These are phyloP conservation scores for Penicillium concentricum DNA, from an alignment of 2,329 filamentous ascomycete genomes.

Conservation along the genomic window DNA sequence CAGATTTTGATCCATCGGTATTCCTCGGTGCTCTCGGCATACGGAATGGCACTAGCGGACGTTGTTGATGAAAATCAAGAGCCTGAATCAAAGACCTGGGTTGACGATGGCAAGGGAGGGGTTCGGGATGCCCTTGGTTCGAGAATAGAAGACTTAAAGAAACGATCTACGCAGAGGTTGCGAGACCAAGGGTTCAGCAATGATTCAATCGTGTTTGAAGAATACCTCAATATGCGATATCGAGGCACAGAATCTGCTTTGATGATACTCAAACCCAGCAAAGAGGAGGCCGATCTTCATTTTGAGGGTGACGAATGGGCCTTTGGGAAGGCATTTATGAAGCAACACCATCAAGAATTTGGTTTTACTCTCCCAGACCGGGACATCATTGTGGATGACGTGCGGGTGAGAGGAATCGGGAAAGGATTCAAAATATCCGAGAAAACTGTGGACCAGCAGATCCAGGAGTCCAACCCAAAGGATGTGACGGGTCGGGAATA, in stretches of 20 bases:
- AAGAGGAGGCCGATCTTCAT: constrained; percentile 37
- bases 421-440: constrained; percentile 77
- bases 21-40: constrained; percentile 84
- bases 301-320: constrained; percentile 71
- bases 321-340: constrained; percentile 79
- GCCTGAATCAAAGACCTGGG: constrained; percentile 59
- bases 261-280: constrained; percentile 29
- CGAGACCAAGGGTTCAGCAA: constrained; percentile 76
- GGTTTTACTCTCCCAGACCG: constrained; percentile 83
- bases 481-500: constrained; percentile 57
- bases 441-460: constrained; percentile 63
- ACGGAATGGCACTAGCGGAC: constrained; percentile 87
- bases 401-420: constrained; percentile 82
- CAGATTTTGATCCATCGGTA: constrained; percentile 84
- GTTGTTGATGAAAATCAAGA: constrained; percentile 75
- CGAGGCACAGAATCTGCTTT: constrained; percentile 34
- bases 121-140: constrained; percentile 62
- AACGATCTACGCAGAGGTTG: constrained; percentile 67
- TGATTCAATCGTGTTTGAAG: constrained; percentile 75
- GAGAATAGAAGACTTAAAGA: constrained; percentile 77
- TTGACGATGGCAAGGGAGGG: constrained; percentile 46
- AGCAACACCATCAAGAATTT: constrained; percentile 88
- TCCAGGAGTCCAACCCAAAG: constrained; percentile 53
- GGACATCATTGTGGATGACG: constrained; percentile 87
- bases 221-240: constrained; percentile 79